phyloP scores from a whole-genome alignment of 768 basidiomycete species.

The Leucocoprinus birnbaumii region DNA sequence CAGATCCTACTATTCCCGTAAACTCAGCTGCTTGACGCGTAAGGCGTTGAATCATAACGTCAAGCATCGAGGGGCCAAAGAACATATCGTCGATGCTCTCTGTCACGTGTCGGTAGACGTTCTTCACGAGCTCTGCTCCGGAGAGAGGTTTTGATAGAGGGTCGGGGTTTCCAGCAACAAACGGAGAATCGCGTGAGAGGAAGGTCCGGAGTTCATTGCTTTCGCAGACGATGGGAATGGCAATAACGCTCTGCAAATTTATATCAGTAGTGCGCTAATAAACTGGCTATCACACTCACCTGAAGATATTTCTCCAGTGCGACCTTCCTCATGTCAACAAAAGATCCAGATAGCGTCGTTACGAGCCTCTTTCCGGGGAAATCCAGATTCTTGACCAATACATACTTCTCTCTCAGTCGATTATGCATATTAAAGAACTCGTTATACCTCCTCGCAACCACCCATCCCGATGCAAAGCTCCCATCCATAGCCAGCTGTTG shows the following conservation, averaged over 20 bases:
- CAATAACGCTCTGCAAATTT: slow-evolving; percentile 58
- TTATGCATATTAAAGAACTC: slow-evolving; percentile 92
- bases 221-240: slow-evolving; percentile 74
- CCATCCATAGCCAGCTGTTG: slow-evolving; percentile 84
- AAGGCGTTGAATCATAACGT: slow-evolving; percentile 89
- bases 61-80: slow-evolving; percentile 93
- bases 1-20: slow-evolving; percentile 77
- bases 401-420: slow-evolving; percentile 75
- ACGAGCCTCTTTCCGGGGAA: slow-evolving; percentile 95
- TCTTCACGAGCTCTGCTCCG: slow-evolving; percentile 76
- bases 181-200: slow-evolving; percentile 85
- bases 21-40: slow-evolving; percentile 89
- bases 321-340: slow-evolving; percentile 76
- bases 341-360: slow-evolving; percentile 79
- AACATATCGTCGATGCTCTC: slow-evolving; percentile 97
- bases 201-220: slow-evolving; percentile 82
- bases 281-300: slow-evolving; percentile 37
- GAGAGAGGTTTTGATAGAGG: slow-evolving; percentile 53
- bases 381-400: slow-evolving; percentile 66
- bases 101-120: slow-evolving; percentile 87
- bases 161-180: slow-evolving; percentile 55
- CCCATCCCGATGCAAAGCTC: slow-evolving; percentile 83
- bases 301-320: slow-evolving; percentile 91
- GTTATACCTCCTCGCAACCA: slow-evolving; percentile 90
- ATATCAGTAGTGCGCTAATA: background rate